phyloP scores from a whole-genome alignment of 192 early-diverging fungal genomes.

The Neocallimastix lanati region DNA sequence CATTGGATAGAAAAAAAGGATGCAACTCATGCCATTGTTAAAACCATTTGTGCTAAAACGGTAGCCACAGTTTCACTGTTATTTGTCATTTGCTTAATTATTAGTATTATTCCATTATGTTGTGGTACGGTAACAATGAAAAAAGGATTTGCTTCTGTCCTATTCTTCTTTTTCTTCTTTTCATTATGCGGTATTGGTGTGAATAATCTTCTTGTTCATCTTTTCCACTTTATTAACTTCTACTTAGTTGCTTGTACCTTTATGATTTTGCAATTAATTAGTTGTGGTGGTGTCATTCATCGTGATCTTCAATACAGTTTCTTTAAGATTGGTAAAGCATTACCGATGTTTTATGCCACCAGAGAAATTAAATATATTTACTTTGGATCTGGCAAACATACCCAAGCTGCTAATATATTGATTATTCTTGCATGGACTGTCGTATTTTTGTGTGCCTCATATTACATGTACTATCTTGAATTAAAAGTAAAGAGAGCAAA shows the following conservation, averaged over 20 bases:
- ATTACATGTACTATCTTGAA: neutral
- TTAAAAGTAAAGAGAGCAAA: neutral
- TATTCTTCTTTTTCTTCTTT: neutral
- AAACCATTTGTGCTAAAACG: neutral
- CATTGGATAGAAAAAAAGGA: neutral
- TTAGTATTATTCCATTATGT: neutral
- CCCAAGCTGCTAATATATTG: neutral
- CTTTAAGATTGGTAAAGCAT: neutral
- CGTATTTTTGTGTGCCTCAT: neutral
- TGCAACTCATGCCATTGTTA: neutral
- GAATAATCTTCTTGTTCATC: neutral
- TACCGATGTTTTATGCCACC: neutral
- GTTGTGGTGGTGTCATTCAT: neutral
- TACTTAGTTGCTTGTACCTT: neutral
- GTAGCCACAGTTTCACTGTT: neutral
- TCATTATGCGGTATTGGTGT: neutral
- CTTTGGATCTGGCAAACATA: neutral
- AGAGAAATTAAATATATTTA: neutral
- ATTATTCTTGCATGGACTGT: neutral
- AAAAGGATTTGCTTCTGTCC: neutral
- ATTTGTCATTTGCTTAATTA: neutral
- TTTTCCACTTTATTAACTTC: neutral
- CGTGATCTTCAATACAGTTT: neutral
- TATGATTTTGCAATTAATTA: neutral
- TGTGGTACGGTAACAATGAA: neutral